Conservation (phyloP, 1,139 yeast genomes). For the Nematodospora anomalae region DNA sequence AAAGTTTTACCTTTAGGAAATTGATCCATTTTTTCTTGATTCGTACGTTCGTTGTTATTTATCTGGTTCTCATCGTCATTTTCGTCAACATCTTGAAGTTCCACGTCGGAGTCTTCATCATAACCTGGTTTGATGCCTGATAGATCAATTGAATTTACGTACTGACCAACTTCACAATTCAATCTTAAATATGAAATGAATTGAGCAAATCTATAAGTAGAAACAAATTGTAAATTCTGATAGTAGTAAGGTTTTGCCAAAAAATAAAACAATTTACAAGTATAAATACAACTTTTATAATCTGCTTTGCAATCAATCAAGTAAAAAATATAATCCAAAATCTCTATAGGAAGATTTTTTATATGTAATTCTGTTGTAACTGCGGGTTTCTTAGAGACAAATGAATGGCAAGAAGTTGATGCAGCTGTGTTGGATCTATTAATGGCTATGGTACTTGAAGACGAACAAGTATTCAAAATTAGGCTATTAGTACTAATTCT, state of each 20-base stretch:
- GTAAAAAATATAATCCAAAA: conserved; percentile 33
- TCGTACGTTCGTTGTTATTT: conserved; percentile 3
- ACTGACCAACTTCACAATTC: conserved; percentile 53
- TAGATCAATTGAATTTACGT: conserved; percentile 58
- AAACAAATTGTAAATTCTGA: conserved; percentile 51
- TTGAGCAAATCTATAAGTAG: conserved; percentile 77
- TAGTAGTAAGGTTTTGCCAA: conserved; percentile 59
- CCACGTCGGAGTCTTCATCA: conserved; percentile 31
- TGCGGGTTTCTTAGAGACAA: conserved; percentile 2
- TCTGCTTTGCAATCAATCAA: conserved; percentile 28
- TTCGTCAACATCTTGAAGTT: conserved; percentile 12
- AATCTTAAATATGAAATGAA: conserved; percentile 64
- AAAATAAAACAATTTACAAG: conserved; percentile 49
- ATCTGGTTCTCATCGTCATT: background rate
- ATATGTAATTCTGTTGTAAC: conserved; percentile 13
- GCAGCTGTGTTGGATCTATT: background rate
- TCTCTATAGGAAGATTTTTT: conserved; percentile 34
- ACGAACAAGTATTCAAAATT: conserved; percentile 7
- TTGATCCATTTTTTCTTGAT: conserved; percentile 12
- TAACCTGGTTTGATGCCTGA: conserved; percentile 54
- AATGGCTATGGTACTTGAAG: conserved; percentile 4
- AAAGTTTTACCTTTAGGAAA: conserved; percentile 23
- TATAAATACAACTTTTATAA: conserved; percentile 45
- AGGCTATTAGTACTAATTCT: conserved; percentile 21
- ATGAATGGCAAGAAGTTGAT: conserved; percentile 2